Evolutionary conservation across 2,329 filamentous ascomycete species (phyloP).

Genomic region (Pestalotiopsis sp.): DNA sequence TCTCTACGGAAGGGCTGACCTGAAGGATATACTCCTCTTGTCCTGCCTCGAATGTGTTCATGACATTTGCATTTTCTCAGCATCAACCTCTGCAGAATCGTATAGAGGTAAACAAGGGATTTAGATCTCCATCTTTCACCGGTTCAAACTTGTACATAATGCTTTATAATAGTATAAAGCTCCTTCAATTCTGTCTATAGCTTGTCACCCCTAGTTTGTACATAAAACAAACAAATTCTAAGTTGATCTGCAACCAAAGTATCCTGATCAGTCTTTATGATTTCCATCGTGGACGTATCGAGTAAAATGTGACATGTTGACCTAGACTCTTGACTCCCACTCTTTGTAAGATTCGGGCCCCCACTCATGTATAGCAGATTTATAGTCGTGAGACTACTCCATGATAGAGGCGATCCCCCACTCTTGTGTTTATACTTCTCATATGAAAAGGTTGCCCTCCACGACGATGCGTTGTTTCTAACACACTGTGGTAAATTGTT

Average conservation of each 20-base stretch:
- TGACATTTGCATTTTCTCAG: constrained; percentile 3
- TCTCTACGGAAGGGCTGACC: background rate
- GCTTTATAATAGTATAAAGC: background rate
- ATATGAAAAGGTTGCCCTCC: too few species aligned
- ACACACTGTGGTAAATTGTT: too few species aligned
- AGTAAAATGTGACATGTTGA: background rate
- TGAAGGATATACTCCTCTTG: background rate
- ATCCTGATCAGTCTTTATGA: background rate
- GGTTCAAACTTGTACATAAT: constrained; percentile 6
- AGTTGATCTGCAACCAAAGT: background rate
- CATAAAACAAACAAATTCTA: background rate
- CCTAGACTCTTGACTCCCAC: background rate
- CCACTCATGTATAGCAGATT: background rate
- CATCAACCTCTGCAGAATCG: background rate
- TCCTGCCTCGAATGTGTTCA: background rate
- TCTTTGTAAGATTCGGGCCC: background rate
- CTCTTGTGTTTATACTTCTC: background rate
- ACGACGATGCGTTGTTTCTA: too few species aligned
- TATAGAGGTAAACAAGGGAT: constrained; percentile 2
- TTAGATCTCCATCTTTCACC: background rate
- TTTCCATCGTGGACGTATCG: background rate
- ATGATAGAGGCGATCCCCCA: background rate
- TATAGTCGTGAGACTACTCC: background rate
- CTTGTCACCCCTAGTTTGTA: background rate
- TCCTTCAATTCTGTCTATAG: constrained; percentile 4